A percentile compares a stretch with the other conserved stretches of the same genome.
These are phyloP conservation scores for Malassezia caprae DNA, from an alignment of 1,284 basidiomycete species.

Conservation along the genomic window DNA sequence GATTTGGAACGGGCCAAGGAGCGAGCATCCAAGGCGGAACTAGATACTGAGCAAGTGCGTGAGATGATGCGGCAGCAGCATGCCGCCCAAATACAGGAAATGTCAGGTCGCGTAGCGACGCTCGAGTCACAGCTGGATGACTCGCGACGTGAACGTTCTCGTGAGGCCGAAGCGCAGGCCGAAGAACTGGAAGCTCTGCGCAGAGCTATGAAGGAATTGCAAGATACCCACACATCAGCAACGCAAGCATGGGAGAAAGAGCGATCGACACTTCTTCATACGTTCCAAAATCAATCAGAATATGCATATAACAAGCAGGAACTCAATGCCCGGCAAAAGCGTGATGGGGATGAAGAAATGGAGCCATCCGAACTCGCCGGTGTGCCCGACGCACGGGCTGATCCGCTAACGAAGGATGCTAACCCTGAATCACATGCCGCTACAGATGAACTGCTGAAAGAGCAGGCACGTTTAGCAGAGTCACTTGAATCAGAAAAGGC, in stretches of 20 bases:
- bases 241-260: constrained; percentile 62
- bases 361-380: background rate
- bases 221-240: constrained; percentile 59
- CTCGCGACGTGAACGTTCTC: constrained; percentile 5
- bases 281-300: constrained; percentile 52
- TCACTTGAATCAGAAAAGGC: background rate
- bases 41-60: constrained; percentile 80
- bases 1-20: constrained; percentile 87
- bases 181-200: background rate
- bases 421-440: background rate
- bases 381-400: background rate
- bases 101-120: constrained; percentile 63
- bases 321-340: constrained; percentile 25
- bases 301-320: constrained; percentile 63
- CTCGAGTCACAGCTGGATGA: constrained; percentile 49
- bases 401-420: background rate
- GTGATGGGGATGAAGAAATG: background rate
- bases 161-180: constrained; percentile 4
- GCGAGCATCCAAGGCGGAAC: constrained; percentile 78
- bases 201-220: constrained; percentile 59
- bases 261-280: constrained; percentile 60
- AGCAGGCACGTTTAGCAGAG: background rate
- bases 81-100: constrained; percentile 51
- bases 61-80: constrained; percentile 66
- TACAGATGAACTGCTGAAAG: background rate